Conservation (phyloP, 2,329 filamentous ascomycete species). For the Raffaelea ambrosiae region DNA sequence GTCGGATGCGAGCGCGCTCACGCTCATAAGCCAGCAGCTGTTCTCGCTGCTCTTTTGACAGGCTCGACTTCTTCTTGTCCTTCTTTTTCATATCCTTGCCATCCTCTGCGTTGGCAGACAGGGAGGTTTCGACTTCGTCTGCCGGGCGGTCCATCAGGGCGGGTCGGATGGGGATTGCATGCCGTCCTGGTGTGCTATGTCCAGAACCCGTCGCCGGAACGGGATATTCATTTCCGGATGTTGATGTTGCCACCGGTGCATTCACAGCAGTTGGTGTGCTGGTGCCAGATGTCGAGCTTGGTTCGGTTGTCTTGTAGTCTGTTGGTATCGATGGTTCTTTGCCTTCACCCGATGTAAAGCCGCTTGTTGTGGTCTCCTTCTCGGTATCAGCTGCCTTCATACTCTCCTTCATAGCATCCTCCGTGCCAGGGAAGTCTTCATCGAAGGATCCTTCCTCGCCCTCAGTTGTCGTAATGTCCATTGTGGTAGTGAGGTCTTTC, state of each 20-base stretch:
- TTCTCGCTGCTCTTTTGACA: conserved; percentile 88
- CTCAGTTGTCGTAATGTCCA: conserved; percentile 91
- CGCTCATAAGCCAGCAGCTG: conserved; percentile 81
- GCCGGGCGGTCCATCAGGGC: conserved; percentile 78
- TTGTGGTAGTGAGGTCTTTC: conserved; percentile 95
- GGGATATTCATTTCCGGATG: too few relatives aligned
- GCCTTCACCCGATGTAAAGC: conserved; percentile 17
- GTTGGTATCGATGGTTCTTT: too few relatives aligned
- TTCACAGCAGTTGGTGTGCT: neutral
- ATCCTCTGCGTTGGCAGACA: conserved; percentile 63
- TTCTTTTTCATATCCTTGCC: conserved; percentile 59
- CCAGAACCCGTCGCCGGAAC: conserved; percentile 29
- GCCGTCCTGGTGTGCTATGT: conserved; percentile 27
- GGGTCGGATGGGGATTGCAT: conserved; percentile 65
- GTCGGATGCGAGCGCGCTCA: conserved; percentile 73
- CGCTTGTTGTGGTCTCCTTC: conserved; percentile 16
- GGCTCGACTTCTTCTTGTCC: conserved; percentile 59
- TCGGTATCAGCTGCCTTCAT: conserved; percentile 30
- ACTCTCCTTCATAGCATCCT: conserved; percentile 49
- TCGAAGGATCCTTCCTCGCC: conserved; percentile 35
- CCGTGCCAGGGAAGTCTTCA: conserved; percentile 49
- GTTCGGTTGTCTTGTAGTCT: conserved; percentile 4
- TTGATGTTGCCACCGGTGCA: neutral
- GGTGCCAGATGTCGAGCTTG: conserved; percentile 7
- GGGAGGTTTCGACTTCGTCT: conserved; percentile 66